Base-by-base conservation (phyloP, 192 early-diverging fungal species). In the Rhizoclosmatium sp. region DNA sequence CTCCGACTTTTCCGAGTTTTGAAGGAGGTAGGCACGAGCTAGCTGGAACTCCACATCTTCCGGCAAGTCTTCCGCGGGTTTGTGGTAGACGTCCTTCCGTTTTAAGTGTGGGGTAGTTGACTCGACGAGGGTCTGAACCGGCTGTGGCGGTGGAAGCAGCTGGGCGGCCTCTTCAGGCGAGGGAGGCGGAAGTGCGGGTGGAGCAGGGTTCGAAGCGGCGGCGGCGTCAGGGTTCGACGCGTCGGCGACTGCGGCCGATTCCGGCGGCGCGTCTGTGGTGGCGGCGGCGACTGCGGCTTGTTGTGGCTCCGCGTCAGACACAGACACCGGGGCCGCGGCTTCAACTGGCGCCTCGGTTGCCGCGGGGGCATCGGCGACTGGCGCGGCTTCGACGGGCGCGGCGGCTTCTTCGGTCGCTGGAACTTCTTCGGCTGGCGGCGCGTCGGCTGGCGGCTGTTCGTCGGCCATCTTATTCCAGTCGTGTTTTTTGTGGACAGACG, bases 31-130 rank as follows among this genome's bases (percentile, higher is more conserved):
- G 3, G 80, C 74, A 61, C 85, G 88, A 2, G 88, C 88, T 3
- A 88, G 75, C 0, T 82, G 79, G 48, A 89, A 76, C 70, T 89
- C 88, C 39, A 77, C 70, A 46, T 83, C 86, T 44, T 89, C 88
- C 2, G 86, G 85, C 3, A 89, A 58, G 45, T 51, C 49, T 7
- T 61, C 46, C 21, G 79, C 60, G 10, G 82, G 84, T 48, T 69
- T 73, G 39, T 78, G 41, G 73, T 87, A 87, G 0, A 40, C 44
- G 54, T 86, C 82, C 73, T 86, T 86, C 2, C 83, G 51, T 41
- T 83, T 70, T 4, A 85, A 72, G 64, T 84, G 77, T 5, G 73
- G 73, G 4, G 73, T 75, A 3, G 73, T 79, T 4, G 65, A 62
- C 60, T n/a, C 58, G 14, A 72, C 46, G 19, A 70, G 78, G 59